Percentiles rank a stretch among this genome's conserved stretches.
Conservation (phyloP, 306 rosid species). For the Elaeagnus macrophylla region DNA sequence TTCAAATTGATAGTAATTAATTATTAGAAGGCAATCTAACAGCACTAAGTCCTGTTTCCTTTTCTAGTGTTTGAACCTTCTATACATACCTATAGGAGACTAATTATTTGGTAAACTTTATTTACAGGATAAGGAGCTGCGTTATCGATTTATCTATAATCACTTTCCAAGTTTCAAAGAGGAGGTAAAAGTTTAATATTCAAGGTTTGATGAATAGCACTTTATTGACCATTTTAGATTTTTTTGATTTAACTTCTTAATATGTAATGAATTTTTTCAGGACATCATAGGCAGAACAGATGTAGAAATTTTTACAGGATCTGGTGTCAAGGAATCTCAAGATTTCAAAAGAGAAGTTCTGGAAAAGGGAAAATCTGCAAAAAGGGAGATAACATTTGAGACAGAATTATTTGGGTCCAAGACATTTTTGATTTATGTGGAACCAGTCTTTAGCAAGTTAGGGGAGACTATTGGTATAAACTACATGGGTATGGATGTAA, state of each 20-base stretch:
- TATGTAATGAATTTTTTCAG: conserved; percentile 22
- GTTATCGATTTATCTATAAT: conserved; percentile 94
- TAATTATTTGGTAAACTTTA: conserved; percentile 13
- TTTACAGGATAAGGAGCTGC: conserved; percentile 81
- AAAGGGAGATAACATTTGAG: conserved; percentile 88
- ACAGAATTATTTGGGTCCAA: conserved; percentile 74
- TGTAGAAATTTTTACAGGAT: conserved; percentile 79
- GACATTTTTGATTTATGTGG: conserved; percentile 82
- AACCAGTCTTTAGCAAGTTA: conserved; percentile 85
- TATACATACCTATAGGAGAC: background rate
- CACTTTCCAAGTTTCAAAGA: conserved; percentile 92
- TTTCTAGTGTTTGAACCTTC: background rate
- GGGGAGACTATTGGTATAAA: conserved; percentile 89
- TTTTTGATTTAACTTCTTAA: conserved; percentile 2
- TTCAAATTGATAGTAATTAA: background rate
- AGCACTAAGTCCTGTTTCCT: background rate
- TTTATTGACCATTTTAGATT: background rate
- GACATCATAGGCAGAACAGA: conserved; percentile 92
- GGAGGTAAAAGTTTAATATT: conserved; percentile 58
- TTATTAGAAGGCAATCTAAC: background rate
- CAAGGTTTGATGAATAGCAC: conserved; percentile 19
- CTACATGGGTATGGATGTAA: conserved; percentile 95
- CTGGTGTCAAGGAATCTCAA: conserved; percentile 81
- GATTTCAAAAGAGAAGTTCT: conserved; percentile 89
- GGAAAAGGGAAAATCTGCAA: conserved; percentile 77